These are phyloP conservation scores for Lotmaria passim DNA, from an alignment of 208 protist species.

Conservation along the genomic window DNA sequence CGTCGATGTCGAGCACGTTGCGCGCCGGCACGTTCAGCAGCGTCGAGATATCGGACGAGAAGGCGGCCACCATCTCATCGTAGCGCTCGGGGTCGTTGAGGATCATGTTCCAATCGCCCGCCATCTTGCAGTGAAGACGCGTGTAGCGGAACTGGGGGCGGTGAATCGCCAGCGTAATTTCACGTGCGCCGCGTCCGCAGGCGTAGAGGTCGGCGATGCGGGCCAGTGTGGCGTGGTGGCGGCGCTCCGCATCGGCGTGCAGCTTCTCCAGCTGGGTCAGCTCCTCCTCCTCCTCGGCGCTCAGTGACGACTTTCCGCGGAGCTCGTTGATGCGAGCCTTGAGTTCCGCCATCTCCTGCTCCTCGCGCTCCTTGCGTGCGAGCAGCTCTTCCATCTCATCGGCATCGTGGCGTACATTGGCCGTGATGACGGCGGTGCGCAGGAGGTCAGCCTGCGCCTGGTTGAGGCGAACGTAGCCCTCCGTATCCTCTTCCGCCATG, in stretches of 20 bases:
- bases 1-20: conserved; percentile 60
- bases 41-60: conserved; percentile 48
- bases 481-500: conserved; percentile 38
- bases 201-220: conserved; percentile 67
- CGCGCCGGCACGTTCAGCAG: conserved; percentile 48
- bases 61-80: conserved; percentile 45
- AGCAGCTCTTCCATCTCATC: conserved; percentile 70
- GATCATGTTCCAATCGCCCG: conserved; percentile 65
- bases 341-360: conserved; percentile 68
- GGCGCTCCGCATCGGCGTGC: conserved; percentile 50
- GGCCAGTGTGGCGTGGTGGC: conserved; percentile 56
- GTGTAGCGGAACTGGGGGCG: conserved; percentile 52
- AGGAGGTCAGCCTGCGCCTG: conserved; percentile 42
- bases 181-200: conserved; percentile 60
- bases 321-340: conserved; percentile 57
- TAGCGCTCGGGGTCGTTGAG: conserved; percentile 49
- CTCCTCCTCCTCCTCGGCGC: conserved; percentile 78
- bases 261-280: conserved; percentile 67
- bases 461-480: conserved; percentile 66
- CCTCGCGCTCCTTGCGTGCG: conserved; percentile 50
- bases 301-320: conserved; percentile 43
- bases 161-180: conserved; percentile 55
- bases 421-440: conserved; percentile 36
- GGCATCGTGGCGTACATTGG: conserved; percentile 60
- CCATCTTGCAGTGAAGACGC: conserved; percentile 67